Conservation (phyloP, 1,284 basidiomycete species). For the Prillingera fragicola region DNA sequence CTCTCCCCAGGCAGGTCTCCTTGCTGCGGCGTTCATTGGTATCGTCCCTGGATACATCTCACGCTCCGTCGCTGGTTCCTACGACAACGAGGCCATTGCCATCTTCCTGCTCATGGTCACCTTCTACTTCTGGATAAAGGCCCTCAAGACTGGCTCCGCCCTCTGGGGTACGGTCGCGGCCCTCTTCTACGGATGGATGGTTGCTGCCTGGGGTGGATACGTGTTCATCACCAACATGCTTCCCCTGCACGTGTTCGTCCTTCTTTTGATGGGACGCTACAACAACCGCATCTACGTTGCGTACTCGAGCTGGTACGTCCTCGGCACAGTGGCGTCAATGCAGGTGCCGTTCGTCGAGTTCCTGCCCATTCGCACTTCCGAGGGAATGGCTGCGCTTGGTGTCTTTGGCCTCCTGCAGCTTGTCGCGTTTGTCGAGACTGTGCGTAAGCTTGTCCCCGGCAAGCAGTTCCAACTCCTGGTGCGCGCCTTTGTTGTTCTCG, state of each 20-base stretch:
- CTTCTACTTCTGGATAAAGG: conserved; percentile 96
- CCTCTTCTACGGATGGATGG: conserved; percentile 99
- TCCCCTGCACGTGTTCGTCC: conserved; percentile 85
- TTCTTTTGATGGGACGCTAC: conserved; percentile 96
- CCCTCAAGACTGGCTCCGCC: conserved; percentile 87
- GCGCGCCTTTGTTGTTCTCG: conserved; percentile 61
- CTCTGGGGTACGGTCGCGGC: conserved; percentile 86
- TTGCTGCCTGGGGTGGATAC: conserved; percentile 99
- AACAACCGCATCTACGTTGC: conserved; percentile 86
- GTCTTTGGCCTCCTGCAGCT: conserved; percentile 97
- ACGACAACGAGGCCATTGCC: conserved; percentile 99
- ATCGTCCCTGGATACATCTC: conserved; percentile 97
- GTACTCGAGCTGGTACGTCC: conserved; percentile 96
- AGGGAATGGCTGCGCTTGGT: conserved; percentile 98
- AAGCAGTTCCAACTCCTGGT: conserved; percentile 88
- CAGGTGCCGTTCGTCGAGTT: conserved; percentile 99
- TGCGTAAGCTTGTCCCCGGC: conserved; percentile 81
- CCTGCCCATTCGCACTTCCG: conserved; percentile 94
- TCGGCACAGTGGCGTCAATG: conserved; percentile 96
- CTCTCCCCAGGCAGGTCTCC: conserved; percentile 84
- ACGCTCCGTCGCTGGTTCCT: conserved; percentile 96
- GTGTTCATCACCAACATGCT: conserved; percentile 99
- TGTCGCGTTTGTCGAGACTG: conserved; percentile 85
- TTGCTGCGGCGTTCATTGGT: conserved; percentile 97
- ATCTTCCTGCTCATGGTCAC: conserved; percentile 99